These are phyloP conservation scores for Fusarium keratoplasticum DNA, from an alignment of 2,329 filamentous ascomycete genomes.

Conservation along the genomic window DNA sequence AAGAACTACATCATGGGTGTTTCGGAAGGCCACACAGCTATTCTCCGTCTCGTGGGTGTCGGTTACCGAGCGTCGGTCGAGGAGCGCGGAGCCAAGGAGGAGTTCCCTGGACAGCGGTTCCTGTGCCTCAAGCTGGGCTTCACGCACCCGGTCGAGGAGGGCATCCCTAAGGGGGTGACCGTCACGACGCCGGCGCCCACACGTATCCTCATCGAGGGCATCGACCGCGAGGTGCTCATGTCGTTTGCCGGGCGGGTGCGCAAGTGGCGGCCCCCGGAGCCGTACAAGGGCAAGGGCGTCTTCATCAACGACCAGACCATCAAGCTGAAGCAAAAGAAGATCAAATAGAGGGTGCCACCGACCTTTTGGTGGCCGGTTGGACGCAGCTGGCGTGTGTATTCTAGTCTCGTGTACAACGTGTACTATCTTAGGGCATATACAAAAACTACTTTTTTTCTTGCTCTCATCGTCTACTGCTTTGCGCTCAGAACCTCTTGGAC, in stretches of 20 bases:
- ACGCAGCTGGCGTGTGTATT: slow-evolving; percentile 47
- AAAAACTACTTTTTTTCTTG: slow-evolving; percentile 36
- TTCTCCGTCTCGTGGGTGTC: slow-evolving; percentile 92
- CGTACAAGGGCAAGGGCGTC: slow-evolving; percentile 99
- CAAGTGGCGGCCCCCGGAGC: slow-evolving; percentile 90
- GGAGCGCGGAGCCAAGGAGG: slow-evolving; percentile 76
- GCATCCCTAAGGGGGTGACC: slow-evolving; percentile 83
- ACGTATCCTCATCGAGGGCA: slow-evolving; percentile 88
- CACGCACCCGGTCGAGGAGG: slow-evolving; percentile 93
- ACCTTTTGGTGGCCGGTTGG: slow-evolving; percentile 24
- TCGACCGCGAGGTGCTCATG: slow-evolving; percentile 87
- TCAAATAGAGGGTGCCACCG: slow-evolving; percentile 69
- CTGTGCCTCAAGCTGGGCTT: slow-evolving; percentile 96
- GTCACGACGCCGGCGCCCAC: slow-evolving; percentile 93
- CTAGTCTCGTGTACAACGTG: slow-evolving; percentile 46
- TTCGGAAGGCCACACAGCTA: slow-evolving; percentile 94
- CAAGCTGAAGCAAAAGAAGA: slow-evolving; percentile 98
- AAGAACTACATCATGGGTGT: slow-evolving; percentile 93
- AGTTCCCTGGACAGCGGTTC: slow-evolving; percentile 87
- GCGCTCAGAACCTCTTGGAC: slow-evolving; percentile 81
- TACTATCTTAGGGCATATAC: slow-evolving; percentile 48
- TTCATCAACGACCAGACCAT: slow-evolving; percentile 98
- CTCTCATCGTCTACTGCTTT: slow-evolving; percentile 41
- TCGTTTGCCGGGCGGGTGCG: slow-evolving; percentile 91
- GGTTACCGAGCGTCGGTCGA: slow-evolving; percentile 94